phyloP scores from a whole-genome alignment of 352 stramenopile genomes.

The Globisporangium emineosum region DNA sequence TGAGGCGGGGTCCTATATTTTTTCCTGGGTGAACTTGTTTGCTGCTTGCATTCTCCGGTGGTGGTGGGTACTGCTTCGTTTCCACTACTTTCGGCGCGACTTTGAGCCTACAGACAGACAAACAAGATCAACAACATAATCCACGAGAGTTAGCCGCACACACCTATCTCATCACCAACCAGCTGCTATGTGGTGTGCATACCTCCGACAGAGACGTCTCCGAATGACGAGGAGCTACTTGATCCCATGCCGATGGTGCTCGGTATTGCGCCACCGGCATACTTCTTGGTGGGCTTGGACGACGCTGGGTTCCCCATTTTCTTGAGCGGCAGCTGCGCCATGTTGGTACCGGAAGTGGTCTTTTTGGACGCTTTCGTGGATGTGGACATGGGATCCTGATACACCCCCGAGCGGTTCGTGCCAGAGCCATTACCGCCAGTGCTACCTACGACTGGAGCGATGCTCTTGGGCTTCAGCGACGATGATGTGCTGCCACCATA shows the following conservation, averaged over 20 bases:
- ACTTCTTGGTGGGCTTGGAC: constrained; percentile 21
- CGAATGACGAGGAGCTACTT: constrained; percentile 14
- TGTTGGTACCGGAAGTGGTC: not conserved
- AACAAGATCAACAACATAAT: not conserved
- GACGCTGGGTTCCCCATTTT: constrained; percentile 20
- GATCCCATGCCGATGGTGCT: constrained; percentile 11
- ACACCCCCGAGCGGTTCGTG: constrained; percentile 32
- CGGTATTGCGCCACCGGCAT: constrained; percentile 8
- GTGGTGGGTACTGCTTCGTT: too few species aligned
- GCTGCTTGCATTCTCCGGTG: not conserved
- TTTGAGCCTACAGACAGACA: constrained; percentile 18
- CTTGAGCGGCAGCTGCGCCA: constrained; percentile 24
- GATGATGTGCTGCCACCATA: constrained; percentile 21
- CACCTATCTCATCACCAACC: not conserved
- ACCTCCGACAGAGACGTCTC: constrained; percentile 7
- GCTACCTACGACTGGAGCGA: constrained; percentile 6
- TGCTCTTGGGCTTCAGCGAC: constrained; percentile 28
- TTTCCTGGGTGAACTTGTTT: not conserved
- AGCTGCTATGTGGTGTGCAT: not conserved
- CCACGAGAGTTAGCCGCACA: not conserved
- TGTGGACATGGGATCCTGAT: constrained; percentile 19
- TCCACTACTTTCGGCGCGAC: constrained; percentile 23
- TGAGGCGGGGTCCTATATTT: constrained; percentile 3
- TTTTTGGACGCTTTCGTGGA: constrained; percentile 8
- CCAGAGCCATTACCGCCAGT: constrained; percentile 22